Conservation (phyloP, 129 eudicot genomes). For the Artemisia tridentata region DNA sequence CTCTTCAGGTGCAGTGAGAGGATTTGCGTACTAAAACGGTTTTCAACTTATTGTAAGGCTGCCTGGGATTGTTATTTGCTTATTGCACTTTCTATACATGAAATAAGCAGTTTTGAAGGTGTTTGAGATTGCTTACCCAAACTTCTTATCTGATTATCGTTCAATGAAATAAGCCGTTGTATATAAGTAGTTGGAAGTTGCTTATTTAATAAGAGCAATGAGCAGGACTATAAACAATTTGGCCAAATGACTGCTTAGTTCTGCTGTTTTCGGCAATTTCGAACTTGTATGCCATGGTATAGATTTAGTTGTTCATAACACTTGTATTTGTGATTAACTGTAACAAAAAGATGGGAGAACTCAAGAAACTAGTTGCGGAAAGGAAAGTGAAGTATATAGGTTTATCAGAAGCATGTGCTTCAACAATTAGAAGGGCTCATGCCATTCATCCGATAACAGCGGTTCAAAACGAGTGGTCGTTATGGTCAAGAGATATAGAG, state of each 20-base stretch:
- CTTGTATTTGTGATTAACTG: background rate
- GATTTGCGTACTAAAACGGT: background rate
- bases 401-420: conserved; percentile 66
- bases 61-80: too few relatives aligned
- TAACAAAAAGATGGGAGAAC: conserved; percentile 46
- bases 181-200: too few relatives aligned
- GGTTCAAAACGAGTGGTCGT: conserved; percentile 63
- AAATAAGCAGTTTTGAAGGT: too few relatives aligned
- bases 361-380: conserved; percentile 68
- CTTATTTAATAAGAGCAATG: too few relatives aligned
- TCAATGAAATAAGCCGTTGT: too few relatives aligned
- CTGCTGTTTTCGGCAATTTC: background rate
- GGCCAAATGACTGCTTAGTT: background rate
- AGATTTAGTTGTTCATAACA: background rate
- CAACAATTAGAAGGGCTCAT: conserved; percentile 77
- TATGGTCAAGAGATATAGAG: conserved; percentile 68
- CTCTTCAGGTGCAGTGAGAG: background rate
- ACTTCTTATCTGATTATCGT: too few relatives aligned
- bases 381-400: conserved; percentile 72
- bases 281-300: background rate
- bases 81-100: too few relatives aligned
- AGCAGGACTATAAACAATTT: too few relatives aligned
- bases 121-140: too few relatives aligned
- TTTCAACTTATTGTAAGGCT: too few relatives aligned
- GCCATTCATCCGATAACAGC: conserved; percentile 75